Evolutionary conservation across 2,329 filamentous ascomycete species (phyloP), one percentile per base, ranked within the genome.

Genomic region (Leptographium procerum): DNA sequence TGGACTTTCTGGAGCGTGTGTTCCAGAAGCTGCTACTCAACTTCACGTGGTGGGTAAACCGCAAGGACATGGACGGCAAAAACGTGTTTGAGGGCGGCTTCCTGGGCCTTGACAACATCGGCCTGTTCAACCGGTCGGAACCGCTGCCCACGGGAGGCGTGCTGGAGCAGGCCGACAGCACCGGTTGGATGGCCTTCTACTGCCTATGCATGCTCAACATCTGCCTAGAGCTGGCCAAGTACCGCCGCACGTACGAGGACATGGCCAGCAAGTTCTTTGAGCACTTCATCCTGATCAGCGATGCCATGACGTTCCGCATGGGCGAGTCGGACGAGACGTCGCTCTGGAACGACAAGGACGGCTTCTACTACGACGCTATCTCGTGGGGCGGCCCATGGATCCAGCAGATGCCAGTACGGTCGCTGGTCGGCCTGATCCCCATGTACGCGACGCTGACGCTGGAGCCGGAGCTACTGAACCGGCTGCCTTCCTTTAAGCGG

Each of bases 31-130:
- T 97, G 61, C 77, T 97, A 28, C 78, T 97, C 62, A 97, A 97
- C 75, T 97, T 97, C 71, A 97, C 94, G 4, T 97, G 94, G 94
- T 97, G 92, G 92, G 92, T 96, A 24, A 97, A 97, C 70, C 87
- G 92, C 60, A 97, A 97, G 73, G 92, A 97, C 66, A 81, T 82
- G 13, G 89, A 96, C 11, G 92, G 91, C 66, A 97, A 97, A 76
- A 96, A 97, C 67, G 88, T 97, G 31, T 97, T 97, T 65, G 94
- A 97, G 69, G 94, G 92, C 64, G 92, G 92, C 50, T 97, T 97
- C 78, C 77, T 97, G 9, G 92, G 92, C 52, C 77, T 97, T 56
- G 92, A 97, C 81, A 97, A 97, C 70, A 97, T 97, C 70, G 94
- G 94, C 57, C 75, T 97, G 40, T 97, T 97, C 81, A 97, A 97